Percentiles rank a stretch among this genome's conserved stretches.
phyloP scores from a whole-genome alignment of 495 filamentous ascomycete genomes.

The Jackrogersella multiformis region DNA sequence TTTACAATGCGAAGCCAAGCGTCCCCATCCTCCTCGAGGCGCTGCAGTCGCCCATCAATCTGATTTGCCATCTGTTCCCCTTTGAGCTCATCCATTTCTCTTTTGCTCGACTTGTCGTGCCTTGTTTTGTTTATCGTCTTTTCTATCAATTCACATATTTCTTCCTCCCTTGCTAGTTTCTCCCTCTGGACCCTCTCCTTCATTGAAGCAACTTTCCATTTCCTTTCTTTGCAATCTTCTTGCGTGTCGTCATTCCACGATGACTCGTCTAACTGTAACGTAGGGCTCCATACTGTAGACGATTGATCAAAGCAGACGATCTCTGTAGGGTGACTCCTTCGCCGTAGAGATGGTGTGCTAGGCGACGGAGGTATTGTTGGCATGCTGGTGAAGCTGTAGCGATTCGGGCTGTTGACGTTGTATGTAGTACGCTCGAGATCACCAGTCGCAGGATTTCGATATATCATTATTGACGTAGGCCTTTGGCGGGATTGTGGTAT shows the following conservation, averaged over 20 bases:
- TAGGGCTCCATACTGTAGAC: neutral
- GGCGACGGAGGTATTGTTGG: conserved; percentile 35
- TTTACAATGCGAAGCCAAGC: conserved; percentile 38
- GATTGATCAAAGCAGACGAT: neutral
- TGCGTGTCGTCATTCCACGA: neutral
- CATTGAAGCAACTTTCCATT: conserved; percentile 1
- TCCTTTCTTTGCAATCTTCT: neutral
- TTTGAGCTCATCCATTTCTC: neutral
- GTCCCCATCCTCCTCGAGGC: conserved; percentile 37
- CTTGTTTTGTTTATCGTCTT: conserved; percentile 21
- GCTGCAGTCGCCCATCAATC: conserved; percentile 38
- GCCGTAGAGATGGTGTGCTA: neutral
- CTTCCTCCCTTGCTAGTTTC: conserved; percentile 38
- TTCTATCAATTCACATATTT: conserved; percentile 39
- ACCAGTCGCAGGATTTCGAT: conserved; percentile 32
- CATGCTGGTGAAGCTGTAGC: conserved; percentile 37
- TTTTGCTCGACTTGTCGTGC: neutral
- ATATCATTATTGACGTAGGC: conserved; percentile 26
- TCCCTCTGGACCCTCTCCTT: conserved; percentile 35
- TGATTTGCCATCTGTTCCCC: conserved; percentile 4
- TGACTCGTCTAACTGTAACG: neutral
- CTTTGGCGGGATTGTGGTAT: conserved; percentile 31
- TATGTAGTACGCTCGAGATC: conserved; percentile 30
- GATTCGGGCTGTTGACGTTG: conserved; percentile 15
- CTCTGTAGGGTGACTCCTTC: conserved; percentile 24